Evolutionary conservation across 768 basidiomycete genomes (phyloP).

Genomic region (Termitomyces titanicus): DNA sequence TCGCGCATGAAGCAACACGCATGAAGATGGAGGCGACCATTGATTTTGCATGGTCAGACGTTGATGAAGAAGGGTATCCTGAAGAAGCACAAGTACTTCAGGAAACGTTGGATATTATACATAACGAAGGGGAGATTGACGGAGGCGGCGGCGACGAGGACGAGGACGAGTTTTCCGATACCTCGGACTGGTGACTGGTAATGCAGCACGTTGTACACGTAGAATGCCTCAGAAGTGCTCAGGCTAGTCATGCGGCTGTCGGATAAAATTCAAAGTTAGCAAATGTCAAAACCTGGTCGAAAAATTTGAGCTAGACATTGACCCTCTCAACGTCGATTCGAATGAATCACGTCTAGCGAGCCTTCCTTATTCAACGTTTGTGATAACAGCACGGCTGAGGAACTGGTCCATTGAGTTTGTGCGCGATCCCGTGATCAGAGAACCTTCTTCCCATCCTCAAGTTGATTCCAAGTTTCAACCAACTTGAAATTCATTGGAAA

Average conservation of each 20-base stretch:
- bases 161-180: neutral
- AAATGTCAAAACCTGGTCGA: too few species aligned
- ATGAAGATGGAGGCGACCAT: neutral
- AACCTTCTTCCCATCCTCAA: neutral
- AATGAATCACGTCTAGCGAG: too few species aligned
- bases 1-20: neutral
- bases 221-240: too few species aligned
- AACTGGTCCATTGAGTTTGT: neutral
- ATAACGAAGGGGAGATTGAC: neutral
- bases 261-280: too few species aligned
- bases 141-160: neutral
- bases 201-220: too few species aligned
- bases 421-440: constrained; percentile 5
- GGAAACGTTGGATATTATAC: neutral
- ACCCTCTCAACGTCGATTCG: neutral
- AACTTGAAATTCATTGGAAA: neutral
- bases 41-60: too few species aligned
- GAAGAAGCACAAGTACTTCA: neutral
- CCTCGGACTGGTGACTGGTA: too few species aligned
- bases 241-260: too few species aligned
- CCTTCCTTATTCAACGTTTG: neutral
- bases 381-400: too few species aligned
- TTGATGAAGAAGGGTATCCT: neutral
- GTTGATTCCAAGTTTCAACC: too few species aligned
- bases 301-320: neutral